phyloP scores from a whole-genome alignment of 2,329 filamentous ascomycete genomes.

The Aspergillus luchuensis region DNA sequence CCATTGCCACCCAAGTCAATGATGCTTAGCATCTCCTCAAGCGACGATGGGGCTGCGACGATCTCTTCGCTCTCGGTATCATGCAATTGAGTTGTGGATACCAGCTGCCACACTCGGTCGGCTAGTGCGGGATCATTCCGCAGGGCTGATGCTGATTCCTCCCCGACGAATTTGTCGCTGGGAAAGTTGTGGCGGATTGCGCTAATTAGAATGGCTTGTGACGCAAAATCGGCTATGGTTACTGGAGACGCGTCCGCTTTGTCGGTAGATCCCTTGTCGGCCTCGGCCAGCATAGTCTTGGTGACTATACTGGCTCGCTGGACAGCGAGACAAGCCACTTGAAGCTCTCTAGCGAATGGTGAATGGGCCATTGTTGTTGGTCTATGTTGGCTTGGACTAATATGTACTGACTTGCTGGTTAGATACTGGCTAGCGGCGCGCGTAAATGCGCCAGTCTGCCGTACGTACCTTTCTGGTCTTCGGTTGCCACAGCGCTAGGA shows the following conservation, averaged over 20 bases:
- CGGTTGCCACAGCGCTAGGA: not conserved
- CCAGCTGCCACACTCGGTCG: constrained; percentile 10
- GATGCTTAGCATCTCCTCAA: constrained; percentile 9
- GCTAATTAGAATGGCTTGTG: constrained; percentile 13
- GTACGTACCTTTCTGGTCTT: not conserved
- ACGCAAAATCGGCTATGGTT: constrained; percentile 8
- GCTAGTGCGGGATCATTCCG: constrained; percentile 8
- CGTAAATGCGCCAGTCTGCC: not conserved
- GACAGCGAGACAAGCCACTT: constrained; percentile 9
- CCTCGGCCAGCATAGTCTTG: not conserved
- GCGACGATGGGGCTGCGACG: not conserved
- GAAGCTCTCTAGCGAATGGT: constrained; percentile 1
- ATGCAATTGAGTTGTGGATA: not conserved
- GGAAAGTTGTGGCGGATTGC: constrained; percentile 10
- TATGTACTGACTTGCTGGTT: too few species aligned
- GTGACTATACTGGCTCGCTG: constrained; percentile 13
- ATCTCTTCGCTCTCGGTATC: not conserved
- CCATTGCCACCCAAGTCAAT: constrained; percentile 3
- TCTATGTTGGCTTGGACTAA: not conserved
- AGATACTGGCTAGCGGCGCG: not conserved
- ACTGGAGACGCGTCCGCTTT: constrained; percentile 13
- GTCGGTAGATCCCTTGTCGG: not conserved
- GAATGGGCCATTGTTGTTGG: not conserved
- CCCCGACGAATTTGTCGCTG: constrained; percentile 7
- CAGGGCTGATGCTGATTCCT: constrained; percentile 7